Evolutionary conservation across 139 green algal species (phyloP), one percentile per base, ranked within the genome.

Genomic region (Chlorella sorokiniana): DNA sequence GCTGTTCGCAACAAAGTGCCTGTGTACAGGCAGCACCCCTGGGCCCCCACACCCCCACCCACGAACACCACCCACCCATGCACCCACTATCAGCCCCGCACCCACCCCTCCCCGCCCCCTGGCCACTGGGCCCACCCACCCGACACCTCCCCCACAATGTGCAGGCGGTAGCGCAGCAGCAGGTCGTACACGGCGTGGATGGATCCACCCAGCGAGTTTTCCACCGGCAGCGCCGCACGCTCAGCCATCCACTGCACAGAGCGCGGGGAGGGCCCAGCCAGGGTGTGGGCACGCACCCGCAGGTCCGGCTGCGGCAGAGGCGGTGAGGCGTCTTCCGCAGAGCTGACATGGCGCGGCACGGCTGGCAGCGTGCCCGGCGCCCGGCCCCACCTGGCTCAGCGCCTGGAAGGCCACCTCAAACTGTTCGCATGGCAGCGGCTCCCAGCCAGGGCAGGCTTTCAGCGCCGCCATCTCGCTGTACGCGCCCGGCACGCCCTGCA

Each of bases 391-490:
- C 81, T 85, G 82, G 23, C 69, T 71, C 48, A 91, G 42, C 8
- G 92, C 92, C 85, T 98, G 92, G 83, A 98, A 99, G 4, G 96
- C 95, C 10, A 93, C 90, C 79, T 99, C 96, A 72, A 99, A 99
- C 86, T 98, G 93, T 38, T 96, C 93, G 77, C 96, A 99, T 9
- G 96, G 95, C 48, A 98, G 64, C 20, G 94, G 89, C 56, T 95
- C 89, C 42, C 86, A 91, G 11, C 90, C 91, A 0, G 94, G 91
- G 85, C 94, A 97, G 0, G 94, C 94, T 42, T 92, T 93, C 41
- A 89, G 81, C 0, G 94, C 93, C 2, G 96, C 96, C 56, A 88
- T 90, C 83, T 99, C 96, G 79, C 91, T 97, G 90, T 99, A 99
- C 0, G 96, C 96, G 1, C 96, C 96, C 11, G 96, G 95, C 40